Base-by-base conservation (phyloP, 441 rosid species). In the Dalechampia spathulata region DNA sequence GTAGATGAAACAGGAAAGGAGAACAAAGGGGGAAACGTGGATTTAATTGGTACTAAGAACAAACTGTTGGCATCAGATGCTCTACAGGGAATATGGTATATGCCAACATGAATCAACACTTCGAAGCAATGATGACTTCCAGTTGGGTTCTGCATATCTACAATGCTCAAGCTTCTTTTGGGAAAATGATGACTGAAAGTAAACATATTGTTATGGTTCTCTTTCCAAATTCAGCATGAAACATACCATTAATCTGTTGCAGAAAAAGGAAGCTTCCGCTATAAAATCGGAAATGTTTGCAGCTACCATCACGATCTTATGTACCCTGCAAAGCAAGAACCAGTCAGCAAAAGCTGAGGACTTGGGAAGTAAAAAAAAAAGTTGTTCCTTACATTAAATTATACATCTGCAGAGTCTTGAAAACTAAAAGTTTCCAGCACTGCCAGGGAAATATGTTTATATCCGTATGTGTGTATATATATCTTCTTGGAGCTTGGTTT, bases 301-400 rank as follows among this genome's bases (percentile, higher is more conserved):
- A 28, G 39, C 28, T 11, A 13, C 43, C 45, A 14, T 13, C 3
- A 2, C 19, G 0, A 3, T 2, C 21, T 36, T 1, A 26, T n/a
- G 19, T 27, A 28, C 14, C 54, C 62, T 47, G 62, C 54, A 37
- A 37, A 23, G 20, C 5, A 16, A 37, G 15, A 47, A 43, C 44
- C 15, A 4, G 57, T 61, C 26, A 54, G 44, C 37, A 9, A 44
- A 15, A 28, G 41, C 19, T 6, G 20, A 46, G 56, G 45, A 14
- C 20, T 20, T 17, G 37, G 27, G 19, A 6, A 10, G 40, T 42
- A 21, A 2, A 39, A 52, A 37, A 3, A 15, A 19, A 37, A 2
- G 20, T 6, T 19, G 49, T 10, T 19, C 20, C 51, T 61, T 50
- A 60, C 68, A 67, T 57, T 62, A 20, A 38, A 49, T 21, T 19